phyloP scores from a whole-genome alignment of 768 basidiomycete genomes.

The Thelephora aurantiotincta region DNA sequence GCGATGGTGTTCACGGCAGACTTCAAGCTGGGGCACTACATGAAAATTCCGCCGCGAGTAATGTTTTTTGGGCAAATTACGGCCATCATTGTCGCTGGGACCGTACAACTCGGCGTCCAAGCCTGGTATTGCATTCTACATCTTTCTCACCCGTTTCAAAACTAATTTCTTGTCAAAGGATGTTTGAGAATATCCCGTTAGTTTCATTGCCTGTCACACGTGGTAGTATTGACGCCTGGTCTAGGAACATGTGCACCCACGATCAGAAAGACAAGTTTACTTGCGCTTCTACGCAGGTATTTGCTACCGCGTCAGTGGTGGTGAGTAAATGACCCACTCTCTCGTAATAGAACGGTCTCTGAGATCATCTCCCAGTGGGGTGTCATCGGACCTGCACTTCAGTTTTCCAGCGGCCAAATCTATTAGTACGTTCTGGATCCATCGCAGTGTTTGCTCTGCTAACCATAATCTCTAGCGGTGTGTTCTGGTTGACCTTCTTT shows the following conservation, averaged over 20 bases:
- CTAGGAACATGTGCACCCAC: neutral
- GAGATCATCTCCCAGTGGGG: slow-evolving; percentile 30
- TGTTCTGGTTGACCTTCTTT: slow-evolving; percentile 12
- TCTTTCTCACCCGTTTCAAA: slow-evolving; percentile 5
- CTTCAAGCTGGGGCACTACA: slow-evolving; percentile 67
- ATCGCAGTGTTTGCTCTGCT: slow-evolving; percentile 1
- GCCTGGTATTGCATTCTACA: slow-evolving; percentile 19
- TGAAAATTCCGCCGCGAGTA: slow-evolving; percentile 42
- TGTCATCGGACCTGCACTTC: slow-evolving; percentile 46
- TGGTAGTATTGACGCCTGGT: neutral
- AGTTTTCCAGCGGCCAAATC: slow-evolving; percentile 39
- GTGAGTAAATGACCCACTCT: slow-evolving; percentile 22
- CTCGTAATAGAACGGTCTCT: slow-evolving; percentile 7
- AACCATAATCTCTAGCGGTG: slow-evolving; percentile 7
- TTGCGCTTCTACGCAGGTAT: slow-evolving; percentile 22
- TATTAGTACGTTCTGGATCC: slow-evolving; percentile 35
- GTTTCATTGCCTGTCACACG: neutral
- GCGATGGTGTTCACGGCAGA: slow-evolving; percentile 59
- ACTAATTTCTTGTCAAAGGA: neutral
- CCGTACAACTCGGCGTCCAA: slow-evolving; percentile 53
- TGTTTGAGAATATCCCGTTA: neutral
- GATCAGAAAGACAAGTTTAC: slow-evolving; percentile 1
- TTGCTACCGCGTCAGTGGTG: slow-evolving; percentile 33
- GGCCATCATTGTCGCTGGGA: slow-evolving; percentile 42
- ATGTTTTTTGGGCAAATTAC: slow-evolving; percentile 40